These are phyloP conservation scores for Tylopilus rubrobrunneus DNA, from an alignment of 768 basidiomycete species.

Conservation along the genomic window DNA sequence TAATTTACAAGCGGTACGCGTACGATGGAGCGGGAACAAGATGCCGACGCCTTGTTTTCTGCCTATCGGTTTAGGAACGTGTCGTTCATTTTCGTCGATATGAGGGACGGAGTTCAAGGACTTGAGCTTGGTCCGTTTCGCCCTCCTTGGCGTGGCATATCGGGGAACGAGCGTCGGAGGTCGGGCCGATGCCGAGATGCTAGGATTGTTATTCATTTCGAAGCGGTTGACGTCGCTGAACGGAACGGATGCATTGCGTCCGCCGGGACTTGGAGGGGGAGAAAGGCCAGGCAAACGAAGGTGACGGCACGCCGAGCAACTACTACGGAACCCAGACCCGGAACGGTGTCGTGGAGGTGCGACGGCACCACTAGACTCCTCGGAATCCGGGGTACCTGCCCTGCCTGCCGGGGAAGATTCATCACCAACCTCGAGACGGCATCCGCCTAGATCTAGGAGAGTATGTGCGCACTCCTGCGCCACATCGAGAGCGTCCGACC, in stretches of 20 bases:
- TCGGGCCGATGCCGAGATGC: not conserved
- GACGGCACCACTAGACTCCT: conserved; percentile 2
- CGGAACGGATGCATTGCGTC: not conserved
- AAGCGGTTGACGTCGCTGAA: not conserved
- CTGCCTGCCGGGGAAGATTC: not conserved
- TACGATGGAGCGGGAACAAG: conserved; percentile 13
- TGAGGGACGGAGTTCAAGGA: not conserved
- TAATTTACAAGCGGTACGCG: conserved; percentile 12
- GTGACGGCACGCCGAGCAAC: conserved; percentile 26
- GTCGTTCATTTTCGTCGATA: conserved; percentile 22
- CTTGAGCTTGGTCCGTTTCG: conserved; percentile 6
- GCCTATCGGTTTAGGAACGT: not conserved
- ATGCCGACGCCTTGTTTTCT: conserved; percentile 6
- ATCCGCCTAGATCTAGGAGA: not conserved
- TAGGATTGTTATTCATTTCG: not conserved
- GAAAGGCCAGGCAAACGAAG: conserved; percentile 12
- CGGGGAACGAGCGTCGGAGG: not conserved
- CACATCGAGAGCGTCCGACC: conserved; percentile 1
- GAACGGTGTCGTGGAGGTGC: conserved; percentile 9
- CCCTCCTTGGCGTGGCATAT: conserved; percentile 2
- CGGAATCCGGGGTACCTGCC: conserved; percentile 12
- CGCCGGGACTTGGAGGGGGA: conserved; percentile 11
- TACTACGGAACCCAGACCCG: conserved; percentile 24
- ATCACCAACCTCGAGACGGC: conserved; percentile 1
- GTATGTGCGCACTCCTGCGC: not conserved